Base-by-base conservation (phyloP, 176 grass and related monocot species). In the Oryza australiensis region DNA sequence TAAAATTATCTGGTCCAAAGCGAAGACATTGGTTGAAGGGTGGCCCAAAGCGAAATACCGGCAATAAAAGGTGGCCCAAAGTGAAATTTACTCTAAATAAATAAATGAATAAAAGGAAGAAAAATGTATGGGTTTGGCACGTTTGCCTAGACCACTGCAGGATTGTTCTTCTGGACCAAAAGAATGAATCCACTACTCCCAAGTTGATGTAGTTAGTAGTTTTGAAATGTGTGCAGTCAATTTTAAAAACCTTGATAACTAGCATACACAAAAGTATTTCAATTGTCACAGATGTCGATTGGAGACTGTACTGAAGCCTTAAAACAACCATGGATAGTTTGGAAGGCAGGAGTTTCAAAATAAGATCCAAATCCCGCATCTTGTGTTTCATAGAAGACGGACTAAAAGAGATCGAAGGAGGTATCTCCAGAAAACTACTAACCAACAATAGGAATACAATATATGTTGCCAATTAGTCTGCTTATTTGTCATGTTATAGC, bases 91-190 rank as follows among this genome's bases (percentile, higher is more conserved):
- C n/a, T n/a, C n/a, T n/a, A n/a, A n/a, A n/a, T n/a, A n/a, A n/a
- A n/a, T n/a, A n/a, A n/a, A n/a, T n/a, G n/a, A n/a, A n/a, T n/a
- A 78, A 83, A 45, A 16, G 23, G 15, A 55, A 60, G 69, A 59
- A 16, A 9, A 80, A 12, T 26, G 38, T 42, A 45, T 24, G 68
- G 23, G 23, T 72, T 46, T 72, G 12, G 23, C 40, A 24, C 35
- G 20, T n/a, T 64, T 29, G 57, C 10, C 59, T 16, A 77, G 5
- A 32, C 9, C 68, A 57, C 30, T 79, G 22, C 34, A 73, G n/a
- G 34, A 83, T 83, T 41, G 60, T 73, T 70, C 60, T 73, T 70
- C 68, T 62, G 37, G 33, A 79, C 59, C 75, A 83, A 79, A 12
- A 53, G 18, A 67, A n/a, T 59, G 53, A 27, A 27, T 30, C 45